These are phyloP conservation scores for Arthrinium puccinioides DNA, from an alignment of 2,329 filamentous ascomycete species.

Conservation along the genomic window DNA sequence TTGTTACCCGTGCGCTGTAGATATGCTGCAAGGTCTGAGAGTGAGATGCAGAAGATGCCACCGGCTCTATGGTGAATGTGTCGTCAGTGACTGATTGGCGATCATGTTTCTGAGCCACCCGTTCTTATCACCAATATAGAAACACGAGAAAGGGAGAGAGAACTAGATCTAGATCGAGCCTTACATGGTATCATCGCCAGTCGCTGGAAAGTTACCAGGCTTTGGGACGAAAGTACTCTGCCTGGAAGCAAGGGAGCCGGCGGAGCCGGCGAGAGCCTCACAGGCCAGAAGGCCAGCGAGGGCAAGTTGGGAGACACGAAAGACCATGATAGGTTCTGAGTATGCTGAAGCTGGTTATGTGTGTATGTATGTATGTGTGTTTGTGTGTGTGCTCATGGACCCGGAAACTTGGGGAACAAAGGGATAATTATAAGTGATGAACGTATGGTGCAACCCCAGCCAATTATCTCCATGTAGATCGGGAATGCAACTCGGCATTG, in stretches of 20 bases:
- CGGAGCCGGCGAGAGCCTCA: not conserved
- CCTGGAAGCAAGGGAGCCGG: not conserved
- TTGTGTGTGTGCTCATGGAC: not conserved
- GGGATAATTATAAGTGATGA: not conserved
- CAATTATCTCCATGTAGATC: too few species aligned
- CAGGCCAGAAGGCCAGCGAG: not conserved
- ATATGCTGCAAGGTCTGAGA: slow-evolving; percentile 11
- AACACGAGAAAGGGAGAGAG: too few species aligned
- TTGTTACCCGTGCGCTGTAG: slow-evolving; percentile 11
- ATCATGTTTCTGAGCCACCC: too few species aligned
- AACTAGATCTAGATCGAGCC: too few species aligned
- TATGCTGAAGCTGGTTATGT: too few species aligned
- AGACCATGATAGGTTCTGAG: not conserved
- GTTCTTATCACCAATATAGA: too few species aligned
- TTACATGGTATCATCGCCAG: slow-evolving; percentile 13
- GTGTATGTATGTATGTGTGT: too few species aligned
- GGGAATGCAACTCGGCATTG: not conserved
- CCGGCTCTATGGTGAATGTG: too few species aligned
- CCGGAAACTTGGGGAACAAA: not conserved
- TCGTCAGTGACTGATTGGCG: too few species aligned
- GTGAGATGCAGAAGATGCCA: slow-evolving; percentile 15
- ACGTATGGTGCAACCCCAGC: not conserved
- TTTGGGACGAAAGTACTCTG: slow-evolving; percentile 10
- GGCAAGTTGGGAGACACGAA: slow-evolving; percentile 3
- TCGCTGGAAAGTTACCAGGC: slow-evolving; percentile 12